These are phyloP conservation scores for Triticum timopheevii DNA, from an alignment of 176 grass and related monocot genomes.

Conservation along the genomic window DNA sequence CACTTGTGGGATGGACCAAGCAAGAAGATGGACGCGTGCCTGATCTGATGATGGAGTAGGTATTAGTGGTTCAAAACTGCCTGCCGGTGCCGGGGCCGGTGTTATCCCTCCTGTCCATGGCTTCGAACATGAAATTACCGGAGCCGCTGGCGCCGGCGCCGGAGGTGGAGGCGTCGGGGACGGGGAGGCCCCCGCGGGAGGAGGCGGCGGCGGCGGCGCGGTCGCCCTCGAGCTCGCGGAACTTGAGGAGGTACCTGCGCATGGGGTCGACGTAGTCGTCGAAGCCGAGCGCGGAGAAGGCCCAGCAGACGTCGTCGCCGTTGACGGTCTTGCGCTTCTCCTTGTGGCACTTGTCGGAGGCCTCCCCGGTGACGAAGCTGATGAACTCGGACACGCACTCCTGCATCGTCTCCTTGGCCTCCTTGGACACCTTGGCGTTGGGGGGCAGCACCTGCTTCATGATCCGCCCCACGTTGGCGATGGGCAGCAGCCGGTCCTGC, in stretches of 20 bases:
- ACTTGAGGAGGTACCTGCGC: slow-evolving; percentile 72
- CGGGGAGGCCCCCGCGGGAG: slow-evolving; percentile 18
- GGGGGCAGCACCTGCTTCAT: slow-evolving; percentile 88
- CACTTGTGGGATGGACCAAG: background rate
- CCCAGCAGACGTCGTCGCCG: slow-evolving; percentile 87
- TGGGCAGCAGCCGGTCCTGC: slow-evolving; percentile 83
- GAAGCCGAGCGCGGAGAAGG: slow-evolving; percentile 70
- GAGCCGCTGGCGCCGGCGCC: background rate
- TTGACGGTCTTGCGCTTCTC: slow-evolving; percentile 94
- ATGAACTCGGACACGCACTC: slow-evolving; percentile 93
- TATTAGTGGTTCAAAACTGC: slow-evolving; percentile 46
- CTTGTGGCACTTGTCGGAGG: slow-evolving; percentile 83
- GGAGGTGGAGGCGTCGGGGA: background rate
- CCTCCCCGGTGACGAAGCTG: slow-evolving; percentile 86
- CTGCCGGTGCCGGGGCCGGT: slow-evolving; percentile 31
- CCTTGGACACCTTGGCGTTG: slow-evolving; percentile 90
- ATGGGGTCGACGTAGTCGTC: slow-evolving; percentile 85
- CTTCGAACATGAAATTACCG: slow-evolving; percentile 82
- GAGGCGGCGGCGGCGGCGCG: slow-evolving; percentile 52
- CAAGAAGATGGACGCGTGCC: background rate
- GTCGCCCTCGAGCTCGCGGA: slow-evolving; percentile 70
- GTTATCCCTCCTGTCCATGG: slow-evolving; percentile 51
- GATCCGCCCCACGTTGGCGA: slow-evolving; percentile 81
- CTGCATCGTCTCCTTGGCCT: slow-evolving; percentile 93
- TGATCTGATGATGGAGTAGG: background rate